Evolutionary conservation across 2,329 filamentous ascomycete species (phyloP), one percentile per base, ranked within the genome.

Genomic region (Metarhizium rileyi): DNA sequence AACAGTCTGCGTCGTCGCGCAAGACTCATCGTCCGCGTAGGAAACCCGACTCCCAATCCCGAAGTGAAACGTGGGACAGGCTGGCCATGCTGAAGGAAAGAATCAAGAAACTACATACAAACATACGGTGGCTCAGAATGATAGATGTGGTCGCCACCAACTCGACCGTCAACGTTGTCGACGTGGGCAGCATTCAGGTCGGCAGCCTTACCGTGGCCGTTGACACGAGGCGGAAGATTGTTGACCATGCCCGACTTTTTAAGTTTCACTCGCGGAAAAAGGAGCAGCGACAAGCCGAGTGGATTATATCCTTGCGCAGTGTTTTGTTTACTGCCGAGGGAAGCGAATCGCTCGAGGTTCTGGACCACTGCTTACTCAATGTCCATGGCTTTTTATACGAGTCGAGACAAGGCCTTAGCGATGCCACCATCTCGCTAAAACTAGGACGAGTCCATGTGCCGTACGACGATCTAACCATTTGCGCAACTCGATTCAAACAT

Each of bases 301-400:
- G 94, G 91, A 91, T 94, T 55, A 77, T 95, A 59, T 86, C 86
- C 7, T 68, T 91, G 47, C 82, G 88, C 52, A 96, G 90, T 66
- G 78, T 97, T 44, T 74, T 97, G 6, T 94, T 98, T 60, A 94
- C 88, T 0, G 82, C 89, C 1, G 84, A 94, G 50, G 90, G 89
- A 30, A 78, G 78, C 49, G 90, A 97, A 51, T 85, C 90, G 1
- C 82, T 88, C 50, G 91, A 98, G 66, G 71, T 98, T 2, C 70
- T 98, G 56, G 94, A 98, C 65, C 86, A 90, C 61, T 82, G 87
- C 52, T 86, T 87, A 3, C 71, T 97, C 52, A 97, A 95, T 59
- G 79, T 98, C 44, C 90, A 98, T 65, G 93, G 94, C 5, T 83
- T 94, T 53, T 72, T 98, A 26, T 89, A 94, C 66, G 85, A 87